Evolutionary conservation across 331 rosid species (phyloP).

Genomic region (Quercus lobata): DNA sequence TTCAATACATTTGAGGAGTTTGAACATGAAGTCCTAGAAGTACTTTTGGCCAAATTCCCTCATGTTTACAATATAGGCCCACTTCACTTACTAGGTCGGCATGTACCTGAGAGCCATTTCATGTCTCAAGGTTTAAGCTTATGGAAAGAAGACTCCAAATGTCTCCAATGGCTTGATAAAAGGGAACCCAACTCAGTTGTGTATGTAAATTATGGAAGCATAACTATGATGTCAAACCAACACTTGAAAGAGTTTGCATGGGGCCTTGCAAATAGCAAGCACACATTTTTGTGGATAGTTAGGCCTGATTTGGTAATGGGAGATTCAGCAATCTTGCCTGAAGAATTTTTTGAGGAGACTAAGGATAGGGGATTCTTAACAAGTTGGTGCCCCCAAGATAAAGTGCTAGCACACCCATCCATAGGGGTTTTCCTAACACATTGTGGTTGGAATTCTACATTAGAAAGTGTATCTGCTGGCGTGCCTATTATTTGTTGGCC

Average conservation of each 20-base stretch:
- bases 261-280: slow-evolving; percentile 49
- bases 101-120: slow-evolving; percentile 10
- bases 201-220: slow-evolving; percentile 44
- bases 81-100: slow-evolving; percentile 15
- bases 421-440: slow-evolving; percentile 45
- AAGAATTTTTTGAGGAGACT: slow-evolving; percentile 34
- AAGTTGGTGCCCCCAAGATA: slow-evolving; percentile 41
- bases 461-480: slow-evolving; percentile 36
- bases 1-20: slow-evolving; percentile 47
- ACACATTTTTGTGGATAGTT: slow-evolving; percentile 39
- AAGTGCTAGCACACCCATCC: slow-evolving; percentile 48
- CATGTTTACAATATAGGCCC: slow-evolving; percentile 33
- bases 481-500: slow-evolving; percentile 55
- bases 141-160: slow-evolving; percentile 37
- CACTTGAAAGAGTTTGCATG: slow-evolving; percentile 42
- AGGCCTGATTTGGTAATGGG: slow-evolving; percentile 41
- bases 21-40: slow-evolving; percentile 30
- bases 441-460: slow-evolving; percentile 50
- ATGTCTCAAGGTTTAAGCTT: slow-evolving; percentile 17
- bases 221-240: slow-evolving; percentile 31
- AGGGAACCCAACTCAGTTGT: slow-evolving; percentile 31
- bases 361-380: slow-evolving; percentile 37
- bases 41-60: slow-evolving; percentile 23
- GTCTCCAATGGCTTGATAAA: slow-evolving; percentile 31
- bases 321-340: slow-evolving; percentile 12